Conservation (phyloP, 768 basidiomycete genomes). For the Xerocomellus amylosporus region DNA sequence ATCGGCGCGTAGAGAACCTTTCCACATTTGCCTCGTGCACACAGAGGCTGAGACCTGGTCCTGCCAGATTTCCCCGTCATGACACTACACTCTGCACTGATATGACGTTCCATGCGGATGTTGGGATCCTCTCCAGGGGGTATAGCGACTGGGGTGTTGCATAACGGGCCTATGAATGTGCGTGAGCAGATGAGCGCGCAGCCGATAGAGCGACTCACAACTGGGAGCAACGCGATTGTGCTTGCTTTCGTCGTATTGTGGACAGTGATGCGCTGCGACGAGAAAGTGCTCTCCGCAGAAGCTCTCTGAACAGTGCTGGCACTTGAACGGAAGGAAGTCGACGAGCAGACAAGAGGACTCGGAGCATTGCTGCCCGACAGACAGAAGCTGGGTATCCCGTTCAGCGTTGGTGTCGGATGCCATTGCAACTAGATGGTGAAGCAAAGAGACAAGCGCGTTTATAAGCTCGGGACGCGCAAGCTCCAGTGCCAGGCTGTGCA, state of each 20-base stretch:
- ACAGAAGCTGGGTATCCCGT: conserved; percentile 57
- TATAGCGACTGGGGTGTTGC: conserved; percentile 70
- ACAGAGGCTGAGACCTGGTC: conserved; percentile 50
- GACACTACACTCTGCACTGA: conserved; percentile 61
- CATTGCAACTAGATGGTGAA: background rate
- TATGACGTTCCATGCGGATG: conserved; percentile 73
- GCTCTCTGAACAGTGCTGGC: conserved; percentile 66
- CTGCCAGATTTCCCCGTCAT: conserved; percentile 60
- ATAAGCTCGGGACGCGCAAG: conserved; percentile 26
- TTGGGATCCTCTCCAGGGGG: conserved; percentile 81
- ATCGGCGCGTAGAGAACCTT: conserved; percentile 77
- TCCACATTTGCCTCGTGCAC: conserved; percentile 60
- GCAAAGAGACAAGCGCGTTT: conserved; percentile 8
- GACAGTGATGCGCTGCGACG: conserved; percentile 63
- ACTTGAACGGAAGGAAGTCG: conserved; percentile 86
- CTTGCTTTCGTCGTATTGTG: conserved; percentile 66
- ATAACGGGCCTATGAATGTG: conserved; percentile 60
- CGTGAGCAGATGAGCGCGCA: background rate
- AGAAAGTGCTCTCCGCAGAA: conserved; percentile 83
- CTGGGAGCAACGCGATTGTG: conserved; percentile 74
- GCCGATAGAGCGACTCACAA: conserved; percentile 44
- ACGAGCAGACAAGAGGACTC: conserved; percentile 62
- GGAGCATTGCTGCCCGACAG: conserved; percentile 71
- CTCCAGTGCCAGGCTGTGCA: background rate
- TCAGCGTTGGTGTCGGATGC: conserved; percentile 26